These are phyloP conservation scores for Physcomitrellopsis africana DNA, from an alignment of 225 moss, liverwort and hornwort species.

Conservation along the genomic window DNA sequence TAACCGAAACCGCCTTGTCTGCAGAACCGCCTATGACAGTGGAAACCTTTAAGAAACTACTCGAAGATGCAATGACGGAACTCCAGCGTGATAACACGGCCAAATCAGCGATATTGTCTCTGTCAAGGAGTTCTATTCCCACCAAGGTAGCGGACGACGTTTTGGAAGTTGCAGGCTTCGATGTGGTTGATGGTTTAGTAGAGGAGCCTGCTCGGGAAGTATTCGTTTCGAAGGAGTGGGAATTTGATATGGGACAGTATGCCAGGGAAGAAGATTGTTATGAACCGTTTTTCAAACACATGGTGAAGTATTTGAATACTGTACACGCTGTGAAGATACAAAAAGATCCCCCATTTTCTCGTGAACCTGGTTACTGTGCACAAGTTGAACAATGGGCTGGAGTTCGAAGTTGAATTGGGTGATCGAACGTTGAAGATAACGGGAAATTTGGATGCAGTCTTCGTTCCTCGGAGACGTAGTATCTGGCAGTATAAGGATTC, in stretches of 20 bases:
- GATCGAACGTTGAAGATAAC: not conserved
- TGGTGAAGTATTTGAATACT: not conserved
- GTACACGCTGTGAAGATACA: not conserved
- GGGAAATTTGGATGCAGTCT: constrained; percentile 5
- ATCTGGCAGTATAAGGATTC: not conserved
- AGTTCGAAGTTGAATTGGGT: not conserved
- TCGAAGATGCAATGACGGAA: too few species aligned
- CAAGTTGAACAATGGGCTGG: not conserved
- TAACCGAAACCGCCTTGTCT: too few species aligned
- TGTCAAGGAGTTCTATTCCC: too few species aligned
- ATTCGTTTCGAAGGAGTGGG: not conserved
- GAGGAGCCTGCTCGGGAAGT: not conserved
- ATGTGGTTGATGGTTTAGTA: not conserved
- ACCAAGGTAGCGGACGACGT: not conserved
- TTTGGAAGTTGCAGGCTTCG: not conserved
- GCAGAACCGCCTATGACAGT: too few species aligned
- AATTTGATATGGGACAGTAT: not conserved
- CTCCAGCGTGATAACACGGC: too few species aligned
- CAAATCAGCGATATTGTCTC: too few species aligned
- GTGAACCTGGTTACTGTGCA: not conserved
- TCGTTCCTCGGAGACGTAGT: not conserved
- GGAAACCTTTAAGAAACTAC: too few species aligned
- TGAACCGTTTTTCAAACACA: not conserved
- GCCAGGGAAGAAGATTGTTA: not conserved
- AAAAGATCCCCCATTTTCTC: not conserved